Percentiles rank a stretch among this genome's conserved stretches.
phyloP scores from a whole-genome alignment of 2,329 filamentous ascomycete species.

The Cadophora sp. region DNA sequence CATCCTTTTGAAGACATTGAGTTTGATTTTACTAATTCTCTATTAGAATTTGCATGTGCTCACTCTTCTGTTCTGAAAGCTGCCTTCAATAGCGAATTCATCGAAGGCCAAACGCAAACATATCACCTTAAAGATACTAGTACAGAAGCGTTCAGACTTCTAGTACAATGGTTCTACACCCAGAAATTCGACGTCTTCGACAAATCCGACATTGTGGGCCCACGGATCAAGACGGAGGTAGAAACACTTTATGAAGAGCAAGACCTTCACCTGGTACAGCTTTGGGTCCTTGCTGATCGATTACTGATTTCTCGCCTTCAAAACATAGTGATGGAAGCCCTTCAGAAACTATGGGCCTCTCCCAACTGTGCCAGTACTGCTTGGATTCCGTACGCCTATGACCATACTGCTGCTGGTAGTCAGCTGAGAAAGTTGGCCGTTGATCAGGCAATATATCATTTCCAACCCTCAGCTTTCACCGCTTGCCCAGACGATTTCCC shows the following conservation, averaged over 20 bases:
- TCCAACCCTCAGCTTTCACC: background rate
- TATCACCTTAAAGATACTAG: slow-evolving; percentile 2
- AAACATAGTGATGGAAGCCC: background rate
- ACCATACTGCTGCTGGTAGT: slow-evolving; percentile 12
- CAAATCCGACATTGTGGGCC: background rate
- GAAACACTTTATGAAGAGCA: background rate
- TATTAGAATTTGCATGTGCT: no score
- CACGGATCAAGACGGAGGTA: background rate
- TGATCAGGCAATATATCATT: slow-evolving; percentile 1
- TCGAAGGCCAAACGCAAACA: slow-evolving; percentile 13
- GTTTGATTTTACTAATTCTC: no score
- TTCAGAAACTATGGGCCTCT: background rate
- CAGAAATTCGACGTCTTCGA: background rate
- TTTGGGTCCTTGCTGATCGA: slow-evolving; percentile 16
- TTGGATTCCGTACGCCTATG: slow-evolving; percentile 20
- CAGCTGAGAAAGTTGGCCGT: slow-evolving; percentile 12
- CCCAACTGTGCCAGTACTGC: background rate
- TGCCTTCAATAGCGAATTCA: slow-evolving; percentile 16
- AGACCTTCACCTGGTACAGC: slow-evolving; percentile 2
- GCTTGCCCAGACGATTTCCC: background rate
- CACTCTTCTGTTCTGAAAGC: background rate
- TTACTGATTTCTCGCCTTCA: slow-evolving; percentile 6
- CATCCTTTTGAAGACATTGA: no score
- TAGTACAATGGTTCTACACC: slow-evolving; percentile 5
- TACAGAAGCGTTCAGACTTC: background rate